Evolutionary conservation across 805 yeast genomes (phyloP).

Genomic region (Zygoascus bituminiphila): DNA sequence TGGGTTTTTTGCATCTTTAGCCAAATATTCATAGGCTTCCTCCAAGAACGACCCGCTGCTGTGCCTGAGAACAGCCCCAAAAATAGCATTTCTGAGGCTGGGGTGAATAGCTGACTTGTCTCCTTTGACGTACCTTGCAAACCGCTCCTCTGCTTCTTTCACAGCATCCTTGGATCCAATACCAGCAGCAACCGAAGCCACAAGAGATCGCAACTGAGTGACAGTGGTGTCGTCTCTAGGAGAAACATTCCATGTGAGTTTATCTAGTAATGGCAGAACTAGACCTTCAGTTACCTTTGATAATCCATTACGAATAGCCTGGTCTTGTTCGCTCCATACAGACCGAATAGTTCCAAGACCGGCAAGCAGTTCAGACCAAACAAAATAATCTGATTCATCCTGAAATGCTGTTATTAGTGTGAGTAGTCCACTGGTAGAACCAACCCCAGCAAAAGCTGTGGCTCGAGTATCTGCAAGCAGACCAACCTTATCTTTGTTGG

Average conservation of each 20-base stretch:
- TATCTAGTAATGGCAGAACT: conserved; percentile 39
- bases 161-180: conserved; percentile 42
- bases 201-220: conserved; percentile 53
- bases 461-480: conserved; percentile 73
- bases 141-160: conserved; percentile 35
- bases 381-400: conserved; percentile 42
- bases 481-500: conserved; percentile 73
- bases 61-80: conserved; percentile 35
- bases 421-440: conserved; percentile 50
- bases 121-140: conserved; percentile 31
- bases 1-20: conserved; percentile 43
- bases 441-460: conserved; percentile 61
- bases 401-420: conserved; percentile 43
- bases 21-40: conserved; percentile 33
- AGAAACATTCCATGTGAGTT: conserved; percentile 55
- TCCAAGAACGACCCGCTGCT: conserved; percentile 30
- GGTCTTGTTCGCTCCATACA: conserved; percentile 32
- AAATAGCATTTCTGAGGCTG: conserved; percentile 39
- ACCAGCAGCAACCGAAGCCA: conserved; percentile 52
- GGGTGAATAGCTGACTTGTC: conserved; percentile 43
- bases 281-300: conserved; percentile 46
- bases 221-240: conserved; percentile 51
- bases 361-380: conserved; percentile 47
- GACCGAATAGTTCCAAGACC: conserved; percentile 29
- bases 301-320: conserved; percentile 37